These are phyloP conservation scores for Loxodes magnus DNA, from an alignment of 73 alveolate genomes.

Conservation along the genomic window DNA sequence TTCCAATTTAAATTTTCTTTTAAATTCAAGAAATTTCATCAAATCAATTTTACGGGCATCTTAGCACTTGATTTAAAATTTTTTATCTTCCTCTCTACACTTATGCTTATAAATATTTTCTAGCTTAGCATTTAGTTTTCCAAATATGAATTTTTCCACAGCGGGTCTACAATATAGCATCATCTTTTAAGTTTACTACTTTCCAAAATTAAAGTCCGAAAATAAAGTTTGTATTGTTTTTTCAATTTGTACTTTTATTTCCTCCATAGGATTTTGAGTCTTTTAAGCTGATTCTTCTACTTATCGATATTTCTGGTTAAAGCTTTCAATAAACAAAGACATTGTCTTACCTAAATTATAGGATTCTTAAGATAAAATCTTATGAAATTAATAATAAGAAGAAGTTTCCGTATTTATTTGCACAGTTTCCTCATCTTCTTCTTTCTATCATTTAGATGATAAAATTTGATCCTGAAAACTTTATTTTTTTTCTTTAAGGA, in stretches of 20 bases:
- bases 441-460: too few species aligned
- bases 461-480: too few species aligned
- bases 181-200: conserved; percentile 20
- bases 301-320: conserved; percentile 24
- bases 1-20: neutral
- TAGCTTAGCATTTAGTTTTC: conserved; percentile 33
- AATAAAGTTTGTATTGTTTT: conserved; percentile 35
- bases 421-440: conserved; percentile 13
- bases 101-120: conserved; percentile 34
- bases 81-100: conserved; percentile 23
- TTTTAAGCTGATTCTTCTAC: conserved; percentile 29
- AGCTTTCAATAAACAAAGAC: conserved; percentile 22
- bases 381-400: conserved; percentile 44
- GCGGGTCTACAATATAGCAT: conserved; percentile 48
- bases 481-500: too few species aligned
- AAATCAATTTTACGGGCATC: too few species aligned
- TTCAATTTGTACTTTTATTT: conserved; percentile 22
- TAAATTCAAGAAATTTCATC: neutral
- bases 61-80: too few species aligned
- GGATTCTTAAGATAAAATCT: conserved; percentile 41
- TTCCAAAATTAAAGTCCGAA: conserved; percentile 37
- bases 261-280: conserved; percentile 44
- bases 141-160: conserved; percentile 43
- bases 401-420: conserved; percentile 7
- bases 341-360: conserved; percentile 47